Evolutionary conservation across 805 yeast species (phyloP).

Genomic region (Saturnispora mendoncae): DNA sequence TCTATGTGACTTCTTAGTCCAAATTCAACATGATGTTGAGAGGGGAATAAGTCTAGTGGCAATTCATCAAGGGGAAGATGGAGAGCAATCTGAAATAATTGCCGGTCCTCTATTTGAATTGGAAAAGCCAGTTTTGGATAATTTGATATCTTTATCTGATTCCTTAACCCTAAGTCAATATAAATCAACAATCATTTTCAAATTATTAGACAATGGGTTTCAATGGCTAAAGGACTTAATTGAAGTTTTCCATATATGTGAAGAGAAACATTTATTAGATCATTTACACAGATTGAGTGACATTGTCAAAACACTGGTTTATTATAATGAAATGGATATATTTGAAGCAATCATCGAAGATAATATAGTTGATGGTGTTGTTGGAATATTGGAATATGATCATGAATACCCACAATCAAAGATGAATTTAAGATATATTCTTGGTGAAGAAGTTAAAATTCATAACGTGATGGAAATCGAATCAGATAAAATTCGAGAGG

Average conservation of each 20-base stretch:
- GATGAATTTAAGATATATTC: constrained; percentile 67
- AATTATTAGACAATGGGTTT: constrained; percentile 42
- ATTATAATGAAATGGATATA: constrained; percentile 61
- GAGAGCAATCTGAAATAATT: constrained; percentile 64
- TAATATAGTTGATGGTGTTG: constrained; percentile 44
- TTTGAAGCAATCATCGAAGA: constrained; percentile 51
- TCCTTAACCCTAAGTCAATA: constrained; percentile 27
- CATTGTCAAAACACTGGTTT: constrained; percentile 59
- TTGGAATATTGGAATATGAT: constrained; percentile 84
- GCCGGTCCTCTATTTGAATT: constrained; percentile 78
- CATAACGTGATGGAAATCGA: constrained; percentile 64
- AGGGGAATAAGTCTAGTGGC: constrained; percentile 66
- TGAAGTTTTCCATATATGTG: constrained; percentile 47
- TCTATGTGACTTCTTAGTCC: constrained; percentile 70
- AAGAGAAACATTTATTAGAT: constrained; percentile 40
- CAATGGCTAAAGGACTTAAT: constrained; percentile 39
- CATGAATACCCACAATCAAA: constrained; percentile 74
- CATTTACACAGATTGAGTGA: constrained; percentile 62
- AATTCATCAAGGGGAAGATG: constrained; percentile 37
- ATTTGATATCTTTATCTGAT: constrained; percentile 47
- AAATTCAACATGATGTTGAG: constrained; percentile 49
- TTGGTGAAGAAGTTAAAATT: constrained; percentile 49
- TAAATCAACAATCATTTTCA: constrained; percentile 44
- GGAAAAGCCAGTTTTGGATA: constrained; percentile 40
- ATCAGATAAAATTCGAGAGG: constrained; percentile 38